Evolutionary conservation across 1,284 basidiomycete species (phyloP), one percentile per base, ranked within the genome.

Genomic region (Cutaneotrichosporon sp.): DNA sequence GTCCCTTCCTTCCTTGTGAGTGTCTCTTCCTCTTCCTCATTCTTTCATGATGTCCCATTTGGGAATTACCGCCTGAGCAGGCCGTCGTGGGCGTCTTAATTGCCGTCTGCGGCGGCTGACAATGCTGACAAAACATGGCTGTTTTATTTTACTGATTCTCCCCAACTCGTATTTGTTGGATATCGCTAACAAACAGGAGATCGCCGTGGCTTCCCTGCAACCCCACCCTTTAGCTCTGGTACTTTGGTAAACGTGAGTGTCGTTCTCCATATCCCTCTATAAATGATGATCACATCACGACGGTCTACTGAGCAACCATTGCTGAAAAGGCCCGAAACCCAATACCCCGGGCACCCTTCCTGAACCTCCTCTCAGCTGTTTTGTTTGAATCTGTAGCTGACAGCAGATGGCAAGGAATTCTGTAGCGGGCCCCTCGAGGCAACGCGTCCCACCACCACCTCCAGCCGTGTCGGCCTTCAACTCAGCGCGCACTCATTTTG

Each of bases 31-130:
- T 9, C 26, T 29, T 29, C 33, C 27, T 29, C 33, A 46, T 38
- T 19, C 46, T 54, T 46, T 51, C 41, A 66, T 71, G 71, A 74
- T 74, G 71, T 65, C 67, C 65, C 70, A 63, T 64, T 52, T 68
- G 70, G 67, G 71, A 72, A 74, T 74, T 74, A 74, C 71, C 71
- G 71, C 68, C 71, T 70, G 70, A 74, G 68, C 57, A 57, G 57
- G 57, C 53, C 42, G 54, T 20, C 45, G 48, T 20, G 52, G 54
- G 60, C 61, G 65, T 70, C 64, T 61, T 65, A 52, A 65, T 61
- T 60, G 60, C 58, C 63, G 65, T 59, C 46, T 24, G 35, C 45
- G 33, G 61, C 32, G 44, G 56, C 54, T 49, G 61, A 53, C 60
- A 44, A 33, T 74, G 71, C 60, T 65, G 71, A 63, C 60, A 61